Evolutionary conservation across 331 rosid genomes (phyloP).

Genomic region (Arachis monticola): DNA sequence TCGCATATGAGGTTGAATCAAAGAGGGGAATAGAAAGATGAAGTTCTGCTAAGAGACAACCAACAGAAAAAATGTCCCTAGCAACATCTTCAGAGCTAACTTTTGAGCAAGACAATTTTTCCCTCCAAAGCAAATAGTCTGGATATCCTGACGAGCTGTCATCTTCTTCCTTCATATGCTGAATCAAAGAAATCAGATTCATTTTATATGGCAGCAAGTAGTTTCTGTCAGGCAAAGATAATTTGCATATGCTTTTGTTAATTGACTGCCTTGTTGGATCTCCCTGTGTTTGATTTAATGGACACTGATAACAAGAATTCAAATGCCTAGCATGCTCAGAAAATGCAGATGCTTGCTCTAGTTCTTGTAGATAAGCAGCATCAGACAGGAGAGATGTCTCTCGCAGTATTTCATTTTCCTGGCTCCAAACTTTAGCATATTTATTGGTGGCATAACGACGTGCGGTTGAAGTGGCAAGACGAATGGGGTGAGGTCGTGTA

Average conservation of each 20-base stretch:
- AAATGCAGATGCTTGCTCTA: slow-evolving; percentile 87
- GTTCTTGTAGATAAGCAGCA: slow-evolving; percentile 66
- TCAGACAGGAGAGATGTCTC: slow-evolving; percentile 57
- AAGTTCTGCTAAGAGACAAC: slow-evolving; percentile 90
- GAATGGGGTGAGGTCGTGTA: slow-evolving; percentile 83
- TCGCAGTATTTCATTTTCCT: slow-evolving; percentile 48
- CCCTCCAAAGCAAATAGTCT: slow-evolving; percentile 86
- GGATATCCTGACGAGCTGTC: slow-evolving; percentile 73
- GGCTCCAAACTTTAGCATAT: slow-evolving; percentile 47
- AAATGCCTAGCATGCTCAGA: slow-evolving; percentile 78
- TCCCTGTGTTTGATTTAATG: slow-evolving; percentile 42
- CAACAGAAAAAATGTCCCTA: slow-evolving; percentile 84
- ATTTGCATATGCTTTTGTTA: slow-evolving; percentile 35
- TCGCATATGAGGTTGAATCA: slow-evolving; percentile 66
- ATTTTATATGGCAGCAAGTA: slow-evolving; percentile 46
- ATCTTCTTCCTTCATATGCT: slow-evolving; percentile 75
- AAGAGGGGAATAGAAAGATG: slow-evolving; percentile 85
- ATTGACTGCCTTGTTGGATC: slow-evolving; percentile 44
- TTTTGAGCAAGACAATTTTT: slow-evolving; percentile 58
- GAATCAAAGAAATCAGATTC: slow-evolving; percentile 67
- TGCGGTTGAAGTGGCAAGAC: slow-evolving; percentile 52
- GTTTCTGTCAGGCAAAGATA: slow-evolving; percentile 50
- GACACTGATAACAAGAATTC: slow-evolving; percentile 57
- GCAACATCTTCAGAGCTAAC: slow-evolving; percentile 60
- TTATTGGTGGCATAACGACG: slow-evolving; percentile 46